Conservation (phyloP, 495 filamentous ascomycete species). For the Penicillium longicatenatum region DNA sequence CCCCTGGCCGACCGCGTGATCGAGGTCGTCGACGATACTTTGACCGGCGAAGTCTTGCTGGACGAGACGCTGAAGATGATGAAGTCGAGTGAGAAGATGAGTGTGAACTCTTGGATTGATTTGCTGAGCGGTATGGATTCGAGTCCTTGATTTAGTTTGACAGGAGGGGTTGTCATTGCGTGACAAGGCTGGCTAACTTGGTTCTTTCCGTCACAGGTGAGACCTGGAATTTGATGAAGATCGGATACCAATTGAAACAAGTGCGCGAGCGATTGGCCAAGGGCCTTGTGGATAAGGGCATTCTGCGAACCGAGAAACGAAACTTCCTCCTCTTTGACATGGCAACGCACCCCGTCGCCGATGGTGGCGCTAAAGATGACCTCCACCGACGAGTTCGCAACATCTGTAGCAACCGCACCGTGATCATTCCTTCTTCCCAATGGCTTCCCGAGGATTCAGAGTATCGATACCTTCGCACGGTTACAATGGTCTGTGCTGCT, state of each 20-base stretch:
- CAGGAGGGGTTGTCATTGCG: not conserved
- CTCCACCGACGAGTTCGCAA: constrained; percentile 89
- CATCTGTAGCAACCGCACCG: constrained; percentile 89
- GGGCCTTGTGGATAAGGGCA: constrained; percentile 98
- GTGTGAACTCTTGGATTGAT: constrained; percentile 97
- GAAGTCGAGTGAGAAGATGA: constrained; percentile 99
- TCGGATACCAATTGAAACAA: constrained; percentile 98
- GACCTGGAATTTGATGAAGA: constrained; percentile 99
- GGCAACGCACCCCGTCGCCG: constrained; percentile 98
- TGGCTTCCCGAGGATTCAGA: constrained; percentile 94
- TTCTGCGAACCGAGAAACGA: constrained; percentile 96
- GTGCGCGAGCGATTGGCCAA: constrained; percentile 96
- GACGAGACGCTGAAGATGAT: constrained; percentile 99
- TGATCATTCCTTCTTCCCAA: constrained; percentile 77
- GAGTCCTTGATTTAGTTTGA: not conserved
- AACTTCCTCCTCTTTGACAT: constrained; percentile 99
- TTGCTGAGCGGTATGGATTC: constrained; percentile 83
- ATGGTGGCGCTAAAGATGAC: constrained; percentile 96
- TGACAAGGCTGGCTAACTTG: constrained; percentile 4
- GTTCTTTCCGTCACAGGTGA: constrained; percentile 64
- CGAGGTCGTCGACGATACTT: constrained; percentile 94
- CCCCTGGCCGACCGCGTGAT: constrained; percentile 90
- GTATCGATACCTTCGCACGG: constrained; percentile 86
- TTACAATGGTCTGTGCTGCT: constrained; percentile 95
- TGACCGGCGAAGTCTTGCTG: constrained; percentile 92